Evolutionary conservation across 352 stramenopile genomes (phyloP).

Genomic region (Phytopythium helicoides): DNA sequence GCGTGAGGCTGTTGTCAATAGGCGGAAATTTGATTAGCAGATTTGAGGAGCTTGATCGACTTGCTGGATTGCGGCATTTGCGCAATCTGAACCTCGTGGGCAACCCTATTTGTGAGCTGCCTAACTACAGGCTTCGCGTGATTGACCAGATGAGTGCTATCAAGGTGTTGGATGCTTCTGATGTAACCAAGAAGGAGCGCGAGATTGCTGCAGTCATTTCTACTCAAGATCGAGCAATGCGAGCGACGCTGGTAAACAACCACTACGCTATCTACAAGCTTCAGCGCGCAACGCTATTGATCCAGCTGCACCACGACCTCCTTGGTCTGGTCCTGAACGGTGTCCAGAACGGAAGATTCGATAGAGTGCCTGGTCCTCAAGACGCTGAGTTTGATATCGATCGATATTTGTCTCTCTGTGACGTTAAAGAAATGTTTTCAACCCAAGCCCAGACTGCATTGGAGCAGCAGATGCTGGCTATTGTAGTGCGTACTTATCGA

Average conservation of each 20-base stretch:
- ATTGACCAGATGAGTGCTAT: conserved; percentile 45
- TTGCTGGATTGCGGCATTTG: conserved; percentile 38
- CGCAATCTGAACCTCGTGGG: conserved; percentile 67
- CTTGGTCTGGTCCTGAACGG: conserved; percentile 40
- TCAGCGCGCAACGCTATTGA: conserved; percentile 44
- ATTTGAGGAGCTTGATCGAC: conserved; percentile 39
- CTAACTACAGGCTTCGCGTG: conserved; percentile 67
- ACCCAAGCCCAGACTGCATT: conserved; percentile 27
- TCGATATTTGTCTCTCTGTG: conserved; percentile 48
- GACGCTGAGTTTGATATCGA: conserved; percentile 36
- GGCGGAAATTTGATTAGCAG: conserved; percentile 50
- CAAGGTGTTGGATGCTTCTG: conserved; percentile 53
- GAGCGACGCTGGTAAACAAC: conserved; percentile 51
- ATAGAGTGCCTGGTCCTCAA: conserved; percentile 48
- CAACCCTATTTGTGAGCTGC: conserved; percentile 70
- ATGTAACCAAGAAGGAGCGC: conserved; percentile 60
- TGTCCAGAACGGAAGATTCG: conserved; percentile 38
- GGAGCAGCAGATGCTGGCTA: conserved; percentile 61
- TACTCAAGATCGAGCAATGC: conserved; percentile 50
- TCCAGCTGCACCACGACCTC: conserved; percentile 59
- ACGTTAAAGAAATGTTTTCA: conserved; percentile 34
- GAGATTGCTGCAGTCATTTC: conserved; percentile 44
- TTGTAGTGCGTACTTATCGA: conserved; percentile 52
- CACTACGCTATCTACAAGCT: conserved; percentile 75
- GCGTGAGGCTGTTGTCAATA: conserved; percentile 59